Percentiles rank a stretch among this genome's conserved stretches.
phyloP scores from a whole-genome alignment of 2,329 filamentous ascomycete genomes.

The Cadophora luteo-olivacea region DNA sequence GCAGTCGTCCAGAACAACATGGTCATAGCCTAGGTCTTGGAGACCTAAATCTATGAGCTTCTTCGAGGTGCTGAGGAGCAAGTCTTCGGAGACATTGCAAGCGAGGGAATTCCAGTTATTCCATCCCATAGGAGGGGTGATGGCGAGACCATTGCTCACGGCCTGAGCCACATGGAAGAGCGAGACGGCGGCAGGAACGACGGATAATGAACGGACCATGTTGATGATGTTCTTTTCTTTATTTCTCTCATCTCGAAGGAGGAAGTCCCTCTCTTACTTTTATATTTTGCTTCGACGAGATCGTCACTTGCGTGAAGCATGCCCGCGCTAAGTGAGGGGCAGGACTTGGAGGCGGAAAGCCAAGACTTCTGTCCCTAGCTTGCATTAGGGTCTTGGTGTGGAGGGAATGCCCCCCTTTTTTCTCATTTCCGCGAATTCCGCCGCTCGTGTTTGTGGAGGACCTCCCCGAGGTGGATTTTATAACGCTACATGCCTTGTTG shows the following conservation, averaged over 20 bases:
- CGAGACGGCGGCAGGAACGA: conserved; percentile 5
- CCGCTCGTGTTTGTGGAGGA: conserved; percentile 5
- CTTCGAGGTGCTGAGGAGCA: conserved; percentile 53
- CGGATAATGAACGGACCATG: conserved; percentile 8
- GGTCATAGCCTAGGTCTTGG: conserved; percentile 58
- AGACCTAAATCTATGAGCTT: conserved; percentile 54
- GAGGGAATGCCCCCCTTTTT: background rate
- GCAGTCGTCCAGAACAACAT: conserved; percentile 60
- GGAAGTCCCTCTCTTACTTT: background rate
- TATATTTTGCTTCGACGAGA: conserved; percentile 3
- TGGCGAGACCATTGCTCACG: conserved; percentile 47
- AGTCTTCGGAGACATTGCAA: conserved; percentile 55
- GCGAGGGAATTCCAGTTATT: conserved; percentile 56
- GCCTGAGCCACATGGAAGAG: conserved; percentile 25
- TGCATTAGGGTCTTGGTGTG: background rate
- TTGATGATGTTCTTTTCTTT: background rate
- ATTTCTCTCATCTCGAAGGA: background rate
- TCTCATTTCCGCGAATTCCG: conserved; percentile 8
- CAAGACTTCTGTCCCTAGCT: conserved; percentile 3
- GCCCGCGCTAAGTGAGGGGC: background rate
- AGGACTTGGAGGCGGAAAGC: conserved; percentile 11
- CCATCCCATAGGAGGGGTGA: conserved; percentile 49
- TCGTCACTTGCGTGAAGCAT: background rate
- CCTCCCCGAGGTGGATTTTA: background rate
- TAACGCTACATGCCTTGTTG: background rate